These are phyloP conservation scores for Saussurea involucrata DNA, from an alignment of 129 eudicot species.

Conservation along the genomic window DNA sequence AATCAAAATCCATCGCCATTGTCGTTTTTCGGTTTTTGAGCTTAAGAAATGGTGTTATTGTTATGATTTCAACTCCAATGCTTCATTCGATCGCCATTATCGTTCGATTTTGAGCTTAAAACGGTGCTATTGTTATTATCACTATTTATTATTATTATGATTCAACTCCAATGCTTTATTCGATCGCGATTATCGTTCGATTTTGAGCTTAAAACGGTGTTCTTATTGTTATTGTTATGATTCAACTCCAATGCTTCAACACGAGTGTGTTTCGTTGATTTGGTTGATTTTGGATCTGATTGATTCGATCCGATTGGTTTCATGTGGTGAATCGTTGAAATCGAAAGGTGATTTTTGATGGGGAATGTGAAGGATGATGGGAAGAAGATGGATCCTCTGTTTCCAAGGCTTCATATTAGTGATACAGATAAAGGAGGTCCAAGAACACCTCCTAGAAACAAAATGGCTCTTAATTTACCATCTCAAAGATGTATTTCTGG, in stretches of 20 bases:
- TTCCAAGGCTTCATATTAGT: slow-evolving; percentile 68
- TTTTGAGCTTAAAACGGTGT: neutral
- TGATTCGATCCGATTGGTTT: neutral
- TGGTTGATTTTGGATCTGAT: neutral
- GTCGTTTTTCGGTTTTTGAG: neutral
- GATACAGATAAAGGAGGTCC: slow-evolving; percentile 65
- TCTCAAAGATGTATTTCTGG: slow-evolving; percentile 25
- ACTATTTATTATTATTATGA: neutral
- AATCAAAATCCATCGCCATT: neutral
- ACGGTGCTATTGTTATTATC: neutral
- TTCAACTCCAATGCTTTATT: neutral
- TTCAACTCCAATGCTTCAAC: neutral
- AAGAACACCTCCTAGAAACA: slow-evolving; percentile 69
- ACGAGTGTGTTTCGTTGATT: neutral
- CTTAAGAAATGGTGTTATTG: neutral
- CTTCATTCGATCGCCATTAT: neutral
- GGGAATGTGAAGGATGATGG: slow-evolving; percentile 62
- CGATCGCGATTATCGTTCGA: neutral
- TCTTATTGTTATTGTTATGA: no score
- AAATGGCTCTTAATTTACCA: slow-evolving; percentile 51
- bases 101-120: neutral
- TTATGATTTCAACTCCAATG: neutral
- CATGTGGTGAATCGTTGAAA: neutral
- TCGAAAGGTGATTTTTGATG: slow-evolving; percentile 26
- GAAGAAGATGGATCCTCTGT: slow-evolving; percentile 65